Evolutionary conservation across 345 rosid species (phyloP).

Genomic region (Luvunga scandens): DNA sequence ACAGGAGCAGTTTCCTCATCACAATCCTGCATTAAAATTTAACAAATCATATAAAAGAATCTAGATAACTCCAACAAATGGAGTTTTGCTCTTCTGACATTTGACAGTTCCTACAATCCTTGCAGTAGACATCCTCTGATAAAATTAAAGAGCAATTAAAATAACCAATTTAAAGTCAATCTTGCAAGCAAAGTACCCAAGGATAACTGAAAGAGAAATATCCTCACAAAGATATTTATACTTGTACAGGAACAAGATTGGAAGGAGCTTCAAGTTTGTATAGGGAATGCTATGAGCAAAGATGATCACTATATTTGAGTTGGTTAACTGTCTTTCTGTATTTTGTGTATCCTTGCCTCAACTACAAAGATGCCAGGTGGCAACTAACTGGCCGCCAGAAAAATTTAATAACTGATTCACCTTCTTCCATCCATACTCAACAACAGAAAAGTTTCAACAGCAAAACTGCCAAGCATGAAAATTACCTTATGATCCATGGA

Average conservation of each 20-base stretch:
- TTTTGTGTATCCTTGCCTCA: neutral
- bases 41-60: slow-evolving; percentile 16
- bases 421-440: neutral
- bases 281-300: neutral
- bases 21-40: slow-evolving; percentile 35
- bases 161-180: neutral
- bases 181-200: neutral
- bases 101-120: neutral
- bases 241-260: neutral
- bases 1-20: slow-evolving; percentile 30
- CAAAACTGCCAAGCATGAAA: neutral
- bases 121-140: neutral
- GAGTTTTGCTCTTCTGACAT: neutral
- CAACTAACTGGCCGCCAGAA: neutral
- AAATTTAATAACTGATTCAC: neutral
- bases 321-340: neutral
- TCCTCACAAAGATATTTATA: neutral
- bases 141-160: neutral
- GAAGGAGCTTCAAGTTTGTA: neutral
- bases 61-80: neutral
- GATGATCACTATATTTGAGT: neutral
- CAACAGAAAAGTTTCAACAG: neutral
- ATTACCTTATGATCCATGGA: slow-evolving; percentile 43
- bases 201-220: neutral
- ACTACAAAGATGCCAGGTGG: neutral